phyloP scores from a whole-genome alignment of 2,329 filamentous ascomycete species.

The Bimuria novae-zelandiae region DNA sequence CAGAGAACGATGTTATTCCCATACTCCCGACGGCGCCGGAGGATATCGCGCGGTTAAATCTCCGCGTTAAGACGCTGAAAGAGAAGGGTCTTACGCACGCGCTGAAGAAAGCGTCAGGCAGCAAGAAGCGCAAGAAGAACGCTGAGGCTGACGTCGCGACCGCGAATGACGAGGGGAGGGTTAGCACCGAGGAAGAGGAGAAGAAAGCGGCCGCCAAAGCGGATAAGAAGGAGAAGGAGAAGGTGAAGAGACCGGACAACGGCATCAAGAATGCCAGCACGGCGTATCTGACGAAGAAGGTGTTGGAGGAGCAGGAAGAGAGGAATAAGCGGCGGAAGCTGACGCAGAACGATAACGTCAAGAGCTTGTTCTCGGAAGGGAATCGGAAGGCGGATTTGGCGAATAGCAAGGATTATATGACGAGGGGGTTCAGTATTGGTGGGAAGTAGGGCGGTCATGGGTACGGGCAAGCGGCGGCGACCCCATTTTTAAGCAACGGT shows the following conservation, averaged over 20 bases:
- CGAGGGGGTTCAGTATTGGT: slow-evolving; percentile 51
- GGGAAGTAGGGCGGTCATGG: slow-evolving; percentile 20
- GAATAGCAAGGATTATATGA: slow-evolving; percentile 57
- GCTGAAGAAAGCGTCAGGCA: slow-evolving; percentile 74
- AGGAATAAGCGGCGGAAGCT: slow-evolving; percentile 78
- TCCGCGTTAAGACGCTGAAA: slow-evolving; percentile 70
- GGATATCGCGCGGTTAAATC: slow-evolving; percentile 70
- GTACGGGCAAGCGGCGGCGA: neutral
- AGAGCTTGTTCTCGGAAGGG: slow-evolving; percentile 51
- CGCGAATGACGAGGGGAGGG: slow-evolving; percentile 9
- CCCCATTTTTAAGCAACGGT: too few species aligned
- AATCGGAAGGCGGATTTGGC: slow-evolving; percentile 40
- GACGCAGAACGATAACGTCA: slow-evolving; percentile 57
- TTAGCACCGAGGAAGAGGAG: slow-evolving; percentile 8
- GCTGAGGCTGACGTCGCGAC: slow-evolving; percentile 49
- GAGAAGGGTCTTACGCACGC: slow-evolving; percentile 79
- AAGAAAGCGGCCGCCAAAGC: slow-evolving; percentile 27
- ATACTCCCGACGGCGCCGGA: slow-evolving; percentile 73
- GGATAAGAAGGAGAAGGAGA: slow-evolving; percentile 21
- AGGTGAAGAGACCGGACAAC: slow-evolving; percentile 31
- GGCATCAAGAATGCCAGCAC: slow-evolving; percentile 89
- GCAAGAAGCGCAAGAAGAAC: slow-evolving; percentile 77
- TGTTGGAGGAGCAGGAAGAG: slow-evolving; percentile 84
- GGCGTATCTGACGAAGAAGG: slow-evolving; percentile 81
- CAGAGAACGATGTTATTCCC: slow-evolving; percentile 75